These are phyloP conservation scores for Stereocaulon alpinum DNA, from an alignment of 495 filamentous ascomycete species.

Conservation along the genomic window DNA sequence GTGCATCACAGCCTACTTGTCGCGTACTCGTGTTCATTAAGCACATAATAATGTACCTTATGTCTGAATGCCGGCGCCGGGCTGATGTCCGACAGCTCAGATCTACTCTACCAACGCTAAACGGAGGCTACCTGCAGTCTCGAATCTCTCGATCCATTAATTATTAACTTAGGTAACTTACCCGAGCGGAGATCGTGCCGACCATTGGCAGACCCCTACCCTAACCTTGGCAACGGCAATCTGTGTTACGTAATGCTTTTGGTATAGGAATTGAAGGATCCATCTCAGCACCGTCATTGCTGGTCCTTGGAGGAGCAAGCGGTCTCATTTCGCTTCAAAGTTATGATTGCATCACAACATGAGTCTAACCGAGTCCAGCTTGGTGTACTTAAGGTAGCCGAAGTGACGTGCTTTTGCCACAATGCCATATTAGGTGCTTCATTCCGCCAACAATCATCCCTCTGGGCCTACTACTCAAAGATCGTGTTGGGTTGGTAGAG, in stretches of 20 bases:
- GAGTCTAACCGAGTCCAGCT: neutral
- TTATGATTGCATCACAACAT: slow-evolving; percentile 9
- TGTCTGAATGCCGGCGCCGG: too few relatives aligned
- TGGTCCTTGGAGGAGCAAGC: neutral
- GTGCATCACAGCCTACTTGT: neutral
- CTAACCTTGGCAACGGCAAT: neutral
- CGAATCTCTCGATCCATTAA: too few relatives aligned
- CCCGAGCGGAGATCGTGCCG: neutral
- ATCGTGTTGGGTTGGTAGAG: too few relatives aligned
- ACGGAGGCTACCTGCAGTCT: slow-evolving; percentile 1
- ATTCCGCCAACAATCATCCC: neutral
- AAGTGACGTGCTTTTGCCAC: neutral
- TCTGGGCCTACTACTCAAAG: too few relatives aligned
- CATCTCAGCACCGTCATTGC: neutral
- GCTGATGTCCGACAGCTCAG: neutral
- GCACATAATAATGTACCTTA: neutral
- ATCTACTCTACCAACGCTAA: slow-evolving; percentile 4
- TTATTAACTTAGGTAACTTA: too few relatives aligned
- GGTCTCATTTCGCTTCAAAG: too few relatives aligned
- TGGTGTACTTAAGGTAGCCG: neutral
- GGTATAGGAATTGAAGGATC: neutral
- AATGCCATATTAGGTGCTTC: neutral
- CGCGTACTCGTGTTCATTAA: neutral
- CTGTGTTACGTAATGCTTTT: neutral
- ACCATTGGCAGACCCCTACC: neutral